Conservation (phyloP, 805 yeast genomes). For the Candida broadrunensis region DNA sequence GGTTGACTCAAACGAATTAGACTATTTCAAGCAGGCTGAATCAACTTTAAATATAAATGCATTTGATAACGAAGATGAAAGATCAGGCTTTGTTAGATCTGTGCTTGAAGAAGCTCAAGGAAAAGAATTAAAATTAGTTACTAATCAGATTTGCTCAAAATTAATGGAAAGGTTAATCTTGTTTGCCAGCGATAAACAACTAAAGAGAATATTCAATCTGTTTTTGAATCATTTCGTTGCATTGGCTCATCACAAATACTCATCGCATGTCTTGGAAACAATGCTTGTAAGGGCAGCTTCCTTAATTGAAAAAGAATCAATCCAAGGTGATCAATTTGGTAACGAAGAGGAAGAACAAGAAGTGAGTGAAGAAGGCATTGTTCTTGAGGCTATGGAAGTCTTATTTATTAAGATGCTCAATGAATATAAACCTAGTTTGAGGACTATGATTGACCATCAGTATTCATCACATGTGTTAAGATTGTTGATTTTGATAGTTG, state of each 20-base stretch:
- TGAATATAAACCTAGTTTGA: slow-evolving; percentile 61
- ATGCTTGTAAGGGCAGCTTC: slow-evolving; percentile 73
- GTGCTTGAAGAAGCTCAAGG: slow-evolving; percentile 85
- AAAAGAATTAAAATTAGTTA: slow-evolving; percentile 86
- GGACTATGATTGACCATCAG: slow-evolving; percentile 63
- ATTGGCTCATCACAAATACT: slow-evolving; percentile 80
- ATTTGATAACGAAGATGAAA: slow-evolving; percentile 71
- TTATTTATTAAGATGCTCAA: slow-evolving; percentile 61
- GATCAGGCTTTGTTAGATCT: slow-evolving; percentile 65
- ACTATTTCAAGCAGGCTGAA: slow-evolving; percentile 92
- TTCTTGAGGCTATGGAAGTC: slow-evolving; percentile 57
- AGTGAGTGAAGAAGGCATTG: slow-evolving; percentile 32
- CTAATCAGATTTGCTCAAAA: slow-evolving; percentile 93
- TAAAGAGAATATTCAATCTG: slow-evolving; percentile 61
- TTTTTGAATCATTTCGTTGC: slow-evolving; percentile 75
- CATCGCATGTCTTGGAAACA: slow-evolving; percentile 93
- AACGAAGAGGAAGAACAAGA: slow-evolving; percentile 33
- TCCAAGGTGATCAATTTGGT: slow-evolving; percentile 23
- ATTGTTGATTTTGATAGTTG: slow-evolving; percentile 61
- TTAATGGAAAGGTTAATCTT: slow-evolving; percentile 83
- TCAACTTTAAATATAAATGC: slow-evolving; percentile 78
- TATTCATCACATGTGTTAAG: slow-evolving; percentile 90
- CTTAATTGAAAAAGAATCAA: slow-evolving; percentile 68
- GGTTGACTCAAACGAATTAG: slow-evolving; percentile 78
- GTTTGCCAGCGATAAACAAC: slow-evolving; percentile 59